phyloP scores from a whole-genome alignment of 768 basidiomycete species.

The Mrakia frigida region DNA sequence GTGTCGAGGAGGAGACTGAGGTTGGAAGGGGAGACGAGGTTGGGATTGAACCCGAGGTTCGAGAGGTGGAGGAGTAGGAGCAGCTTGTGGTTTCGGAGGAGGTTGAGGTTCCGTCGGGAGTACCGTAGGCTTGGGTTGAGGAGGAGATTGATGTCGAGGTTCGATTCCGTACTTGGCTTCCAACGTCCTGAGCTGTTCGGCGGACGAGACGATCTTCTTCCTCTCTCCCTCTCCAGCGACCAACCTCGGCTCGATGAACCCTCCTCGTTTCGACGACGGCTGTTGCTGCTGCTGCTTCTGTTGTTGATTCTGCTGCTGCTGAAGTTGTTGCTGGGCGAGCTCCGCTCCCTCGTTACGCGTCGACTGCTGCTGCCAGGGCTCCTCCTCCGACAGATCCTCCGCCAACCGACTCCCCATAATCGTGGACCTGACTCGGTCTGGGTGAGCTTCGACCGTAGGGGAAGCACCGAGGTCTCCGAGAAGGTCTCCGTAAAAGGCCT shows the following conservation, averaged over 20 bases:
- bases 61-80: neutral
- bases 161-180: conserved; percentile 16
- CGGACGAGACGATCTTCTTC: conserved; percentile 4
- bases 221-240: neutral
- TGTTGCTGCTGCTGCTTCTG: conserved; percentile 4
- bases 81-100: neutral
- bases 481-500: conserved; percentile 1
- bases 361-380: neutral
- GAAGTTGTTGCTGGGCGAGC: neutral
- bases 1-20: neutral
- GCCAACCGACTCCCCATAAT: neutral
- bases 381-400: neutral
- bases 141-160: neutral
- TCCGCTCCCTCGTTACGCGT: neutral
- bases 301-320: neutral
- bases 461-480: neutral
- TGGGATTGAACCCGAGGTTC: neutral
- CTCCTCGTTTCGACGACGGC: neutral
- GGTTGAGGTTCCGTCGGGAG: no score
- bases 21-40: neutral
- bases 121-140: neutral
- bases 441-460: neutral
- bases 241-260: neutral
- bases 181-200: neutral
- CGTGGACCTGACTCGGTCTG: neutral